These are phyloP conservation scores for Mycena sp. DNA, from an alignment of 1,284 basidiomycete genomes.

Conservation along the genomic window DNA sequence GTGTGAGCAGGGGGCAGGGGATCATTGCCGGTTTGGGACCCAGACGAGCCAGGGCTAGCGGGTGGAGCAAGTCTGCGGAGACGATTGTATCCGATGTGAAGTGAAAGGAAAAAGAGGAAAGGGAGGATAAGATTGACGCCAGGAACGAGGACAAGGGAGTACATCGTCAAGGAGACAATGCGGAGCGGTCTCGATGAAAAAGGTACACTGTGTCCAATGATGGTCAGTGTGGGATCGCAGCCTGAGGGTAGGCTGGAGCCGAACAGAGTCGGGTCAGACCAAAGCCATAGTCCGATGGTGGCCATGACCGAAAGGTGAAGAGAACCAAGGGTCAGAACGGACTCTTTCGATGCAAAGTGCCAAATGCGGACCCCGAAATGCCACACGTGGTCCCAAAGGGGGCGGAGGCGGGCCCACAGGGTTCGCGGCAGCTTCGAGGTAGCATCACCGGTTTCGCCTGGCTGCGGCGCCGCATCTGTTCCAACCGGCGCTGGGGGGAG, in stretches of 20 bases:
- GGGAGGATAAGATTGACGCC: background rate
- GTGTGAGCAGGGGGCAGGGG: background rate
- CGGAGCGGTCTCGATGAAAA: background rate
- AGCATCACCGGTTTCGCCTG: too few species aligned
- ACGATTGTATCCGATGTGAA: background rate
- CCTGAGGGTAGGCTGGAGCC: background rate
- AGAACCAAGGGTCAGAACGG: background rate
- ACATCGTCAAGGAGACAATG: background rate
- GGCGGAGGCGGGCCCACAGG: background rate
- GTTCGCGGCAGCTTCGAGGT: background rate
- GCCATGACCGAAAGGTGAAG: background rate
- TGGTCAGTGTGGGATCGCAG: background rate
- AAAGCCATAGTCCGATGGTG: background rate
- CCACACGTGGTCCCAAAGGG: background rate
- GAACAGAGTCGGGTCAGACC: background rate
- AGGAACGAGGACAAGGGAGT: conserved; percentile 1
- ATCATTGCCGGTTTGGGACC: too few species aligned
- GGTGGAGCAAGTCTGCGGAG: too few species aligned
- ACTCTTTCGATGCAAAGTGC: background rate
- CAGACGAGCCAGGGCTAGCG: background rate
- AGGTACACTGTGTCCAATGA: background rate
- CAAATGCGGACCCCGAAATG: background rate
- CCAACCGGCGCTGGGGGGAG: background rate
- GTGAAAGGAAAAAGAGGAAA: conserved; percentile 2
- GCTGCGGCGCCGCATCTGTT: background rate